Conservation (phyloP, 768 basidiomycete species). For the Lactarius hengduanensis region DNA sequence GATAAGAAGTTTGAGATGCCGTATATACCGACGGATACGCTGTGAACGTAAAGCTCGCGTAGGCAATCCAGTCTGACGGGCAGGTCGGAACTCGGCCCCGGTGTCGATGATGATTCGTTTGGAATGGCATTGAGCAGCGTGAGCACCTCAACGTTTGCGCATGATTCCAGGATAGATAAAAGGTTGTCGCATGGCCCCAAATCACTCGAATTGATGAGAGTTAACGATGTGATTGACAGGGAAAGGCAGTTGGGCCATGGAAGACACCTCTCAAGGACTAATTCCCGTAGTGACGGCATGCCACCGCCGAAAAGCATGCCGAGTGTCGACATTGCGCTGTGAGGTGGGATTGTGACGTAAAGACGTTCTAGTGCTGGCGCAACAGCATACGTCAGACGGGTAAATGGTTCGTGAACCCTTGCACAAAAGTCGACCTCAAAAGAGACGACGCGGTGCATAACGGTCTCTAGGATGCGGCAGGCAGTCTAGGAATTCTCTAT, state of each 20-base stretch:
- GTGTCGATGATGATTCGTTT: not conserved
- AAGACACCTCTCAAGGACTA: conserved; percentile 8
- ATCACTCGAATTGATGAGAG: conserved; percentile 5
- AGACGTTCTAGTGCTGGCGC: conserved; percentile 3
- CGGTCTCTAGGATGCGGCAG: not conserved
- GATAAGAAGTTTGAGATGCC: conserved; percentile 6
- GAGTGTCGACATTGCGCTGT: conserved; percentile 4
- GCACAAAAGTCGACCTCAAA: not conserved
- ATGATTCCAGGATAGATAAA: conserved; percentile 1
- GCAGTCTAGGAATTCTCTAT: conserved; percentile 6
- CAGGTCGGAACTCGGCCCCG: conserved; percentile 19
- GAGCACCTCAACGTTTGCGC: conserved; percentile 14
- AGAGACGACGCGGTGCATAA: not conserved
- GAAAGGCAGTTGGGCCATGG: conserved; percentile 6
- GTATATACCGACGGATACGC: conserved; percentile 9
- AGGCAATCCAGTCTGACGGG: not conserved
- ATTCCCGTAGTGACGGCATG: conserved; percentile 7
- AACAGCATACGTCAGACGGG: not conserved
- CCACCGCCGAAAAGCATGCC: conserved; percentile 3
- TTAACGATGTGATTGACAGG: conserved; percentile 1
- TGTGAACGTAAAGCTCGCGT: conserved; percentile 9
- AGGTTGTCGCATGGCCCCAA: conserved; percentile 3
- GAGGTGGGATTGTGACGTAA: conserved; percentile 2
- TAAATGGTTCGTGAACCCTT: conserved; percentile 1
- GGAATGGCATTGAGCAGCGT: conserved; percentile 5